These are phyloP conservation scores for Botrytis fragariae DNA, from an alignment of 2,329 filamentous ascomycete genomes.

Conservation along the genomic window DNA sequence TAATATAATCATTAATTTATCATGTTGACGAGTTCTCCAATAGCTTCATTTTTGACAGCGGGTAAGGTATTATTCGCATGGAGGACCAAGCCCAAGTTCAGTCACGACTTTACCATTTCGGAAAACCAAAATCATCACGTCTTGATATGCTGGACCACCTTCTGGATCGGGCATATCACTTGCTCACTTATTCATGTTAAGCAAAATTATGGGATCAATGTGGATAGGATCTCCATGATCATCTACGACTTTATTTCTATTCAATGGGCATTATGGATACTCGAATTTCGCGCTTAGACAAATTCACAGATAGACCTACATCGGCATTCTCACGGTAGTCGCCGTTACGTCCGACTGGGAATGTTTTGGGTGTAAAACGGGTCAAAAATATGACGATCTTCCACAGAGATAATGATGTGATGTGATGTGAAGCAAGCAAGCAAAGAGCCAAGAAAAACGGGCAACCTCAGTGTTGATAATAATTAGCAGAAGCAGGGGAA, in stretches of 20 bases:
- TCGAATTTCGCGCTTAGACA: background rate
- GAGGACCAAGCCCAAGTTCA: background rate
- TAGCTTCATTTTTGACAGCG: slow-evolving; percentile 10
- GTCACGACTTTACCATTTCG: background rate
- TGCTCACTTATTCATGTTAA: background rate
- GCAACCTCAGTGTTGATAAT: slow-evolving; percentile 1
- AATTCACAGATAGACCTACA: background rate
- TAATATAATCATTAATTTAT: background rate
- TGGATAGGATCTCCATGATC: slow-evolving; percentile 12
- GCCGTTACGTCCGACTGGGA: slow-evolving; percentile 1
- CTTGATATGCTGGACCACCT: background rate
- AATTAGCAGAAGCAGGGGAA: background rate
- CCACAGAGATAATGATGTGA: background rate
- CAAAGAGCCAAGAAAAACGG: background rate
- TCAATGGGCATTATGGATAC: background rate
- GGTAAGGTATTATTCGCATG: background rate
- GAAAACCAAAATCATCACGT: background rate
- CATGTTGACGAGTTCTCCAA: background rate
- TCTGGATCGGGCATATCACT: background rate
- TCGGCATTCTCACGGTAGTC: background rate
- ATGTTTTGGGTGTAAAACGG: background rate
- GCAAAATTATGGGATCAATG: background rate
- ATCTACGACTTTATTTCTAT: background rate
- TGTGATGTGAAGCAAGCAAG: background rate
- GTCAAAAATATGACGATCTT: background rate